phyloP scores from a whole-genome alignment of 2,329 filamentous ascomycete species.

The Fusarium pilosicola region DNA sequence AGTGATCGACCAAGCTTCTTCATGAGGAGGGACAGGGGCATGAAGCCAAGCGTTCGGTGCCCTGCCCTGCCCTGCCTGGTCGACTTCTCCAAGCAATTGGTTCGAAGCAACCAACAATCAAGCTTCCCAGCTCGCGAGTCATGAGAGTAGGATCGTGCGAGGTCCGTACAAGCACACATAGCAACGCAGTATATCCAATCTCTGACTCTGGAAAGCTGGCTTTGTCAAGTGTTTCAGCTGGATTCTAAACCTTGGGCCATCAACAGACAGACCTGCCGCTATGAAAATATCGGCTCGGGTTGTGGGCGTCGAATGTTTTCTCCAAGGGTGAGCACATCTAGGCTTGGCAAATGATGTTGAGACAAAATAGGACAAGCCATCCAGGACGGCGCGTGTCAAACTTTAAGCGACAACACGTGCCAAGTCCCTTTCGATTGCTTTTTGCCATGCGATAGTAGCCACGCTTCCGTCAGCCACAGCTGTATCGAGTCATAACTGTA shows the following conservation, averaged over 20 bases:
- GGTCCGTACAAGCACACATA: conserved; percentile 15
- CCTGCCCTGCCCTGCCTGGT: conserved; percentile 22
- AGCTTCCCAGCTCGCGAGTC: conserved; percentile 30
- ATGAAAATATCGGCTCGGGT: conserved; percentile 6
- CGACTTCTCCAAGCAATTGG: conserved; percentile 25
- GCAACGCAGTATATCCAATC: conserved; percentile 1
- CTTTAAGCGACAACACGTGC: conserved; percentile 43
- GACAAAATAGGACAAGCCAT: conserved; percentile 32
- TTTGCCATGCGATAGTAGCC: conserved; percentile 29
- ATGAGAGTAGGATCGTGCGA: conserved; percentile 17
- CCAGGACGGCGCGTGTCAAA: conserved; percentile 38
- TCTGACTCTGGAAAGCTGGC: conserved; percentile 2
- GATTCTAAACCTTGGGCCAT: not conserved
- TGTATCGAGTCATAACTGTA: conserved; percentile 28
- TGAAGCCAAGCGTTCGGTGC: conserved; percentile 33
- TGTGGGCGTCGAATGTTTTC: conserved; percentile 11
- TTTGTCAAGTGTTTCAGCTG: conserved; percentile 20
- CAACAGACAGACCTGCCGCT: not conserved
- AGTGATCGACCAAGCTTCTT: conserved; percentile 43
- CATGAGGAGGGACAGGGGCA: conserved; percentile 32
- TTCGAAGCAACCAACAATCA: conserved; percentile 29
- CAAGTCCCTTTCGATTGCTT: conserved; percentile 36
- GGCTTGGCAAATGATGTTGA: conserved; percentile 26
- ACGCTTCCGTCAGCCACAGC: conserved; percentile 36
- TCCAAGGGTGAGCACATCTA: conserved; percentile 7